Evolutionary conservation across 306 rosid species (phyloP), one percentile per base, ranked within the genome.

Genomic region (Vicia villosa): DNA sequence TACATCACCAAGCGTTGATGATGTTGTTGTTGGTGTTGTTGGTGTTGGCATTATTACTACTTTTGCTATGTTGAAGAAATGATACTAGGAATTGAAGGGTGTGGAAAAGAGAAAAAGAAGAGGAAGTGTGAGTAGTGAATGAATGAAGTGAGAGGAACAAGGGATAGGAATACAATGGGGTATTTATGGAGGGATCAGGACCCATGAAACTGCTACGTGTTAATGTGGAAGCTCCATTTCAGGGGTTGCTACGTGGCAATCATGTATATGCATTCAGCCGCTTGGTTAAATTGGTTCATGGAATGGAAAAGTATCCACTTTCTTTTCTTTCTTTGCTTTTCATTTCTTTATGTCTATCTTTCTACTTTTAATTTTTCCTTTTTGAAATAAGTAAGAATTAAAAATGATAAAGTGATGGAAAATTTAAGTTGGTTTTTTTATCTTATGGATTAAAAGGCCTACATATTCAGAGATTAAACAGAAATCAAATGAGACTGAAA

Each of bases 131-230:
- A 22, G 54, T 0, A 46, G 3, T 70, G 84, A 45, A 46, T 64
- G 49, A 73, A 79, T 70, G 88, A 71, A 72, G 74, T 68, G 86
- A 75, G 80, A 77, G 76, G 79, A 63, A 57, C 42, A 34, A 30
- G 8, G 80, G 59, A 63, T 63, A 32, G 36, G 63, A 58, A 62
- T 41, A 67, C 3, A 36, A 37, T 54, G 59, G 81, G 77, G 82
- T 81, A 86, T 86, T 83, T 86, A 86, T 77, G 80, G 81, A 77
- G 85, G 79, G 51, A 37, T 4, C 54, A 64, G 74, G 32, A 24
- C 62, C 66, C 71, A 70, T 63, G 64, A 81, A 67, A 42, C 32
- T 80, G 86, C 83, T 89, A 84, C 91, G 82, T 88, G 84, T 84
- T 89, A 81, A 78, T 75, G 79, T 66, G 74, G 73, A 79, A 22